Conservation (phyloP, 352 stramenopile genomes). For the Phytopythium kandeliae region DNA sequence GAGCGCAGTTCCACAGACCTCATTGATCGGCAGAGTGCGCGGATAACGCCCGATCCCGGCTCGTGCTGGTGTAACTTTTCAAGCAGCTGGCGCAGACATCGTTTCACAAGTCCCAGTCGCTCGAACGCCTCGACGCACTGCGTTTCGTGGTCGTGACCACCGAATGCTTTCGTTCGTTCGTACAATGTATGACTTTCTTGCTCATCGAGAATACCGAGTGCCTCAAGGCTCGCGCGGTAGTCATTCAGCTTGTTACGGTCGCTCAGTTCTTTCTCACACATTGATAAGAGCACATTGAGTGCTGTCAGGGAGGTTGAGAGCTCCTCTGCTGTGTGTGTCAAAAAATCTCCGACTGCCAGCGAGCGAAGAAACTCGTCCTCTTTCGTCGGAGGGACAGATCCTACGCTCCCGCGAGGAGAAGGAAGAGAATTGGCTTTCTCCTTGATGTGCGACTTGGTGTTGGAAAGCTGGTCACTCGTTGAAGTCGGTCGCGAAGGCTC, state of each 20-base stretch:
- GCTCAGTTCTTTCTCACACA: slow-evolving; percentile 48
- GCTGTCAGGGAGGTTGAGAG: slow-evolving; percentile 72
- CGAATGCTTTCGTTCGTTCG: slow-evolving; percentile 25
- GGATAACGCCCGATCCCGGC: slow-evolving; percentile 41
- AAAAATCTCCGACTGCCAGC: slow-evolving; percentile 60
- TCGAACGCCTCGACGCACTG: slow-evolving; percentile 45
- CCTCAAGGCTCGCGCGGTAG: slow-evolving; percentile 60
- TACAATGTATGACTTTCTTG: slow-evolving; percentile 49
- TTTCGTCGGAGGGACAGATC: slow-evolving; percentile 11
- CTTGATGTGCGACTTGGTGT: neutral
- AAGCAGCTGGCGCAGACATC: slow-evolving; percentile 49
- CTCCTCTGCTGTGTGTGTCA: slow-evolving; percentile 69
- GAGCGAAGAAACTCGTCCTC: slow-evolving; percentile 58
- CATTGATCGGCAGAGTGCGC: slow-evolving; percentile 39
- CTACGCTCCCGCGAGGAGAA: neutral
- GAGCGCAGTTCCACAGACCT: slow-evolving; percentile 27
- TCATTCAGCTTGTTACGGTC: slow-evolving; percentile 56
- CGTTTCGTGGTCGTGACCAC: slow-evolving; percentile 17
- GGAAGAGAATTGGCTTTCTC: neutral
- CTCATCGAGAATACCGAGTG: slow-evolving; percentile 64
- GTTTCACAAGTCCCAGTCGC: slow-evolving; percentile 45
- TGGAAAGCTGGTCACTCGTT: neutral
- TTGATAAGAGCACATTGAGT: slow-evolving; percentile 63
- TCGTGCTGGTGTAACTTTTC: slow-evolving; percentile 43
- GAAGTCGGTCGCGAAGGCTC: slow-evolving; percentile 13